Evolutionary conservation across 768 basidiomycete genomes (phyloP), one percentile per base, ranked within the genome.

Genomic region (Leccinum subgranulosum): DNA sequence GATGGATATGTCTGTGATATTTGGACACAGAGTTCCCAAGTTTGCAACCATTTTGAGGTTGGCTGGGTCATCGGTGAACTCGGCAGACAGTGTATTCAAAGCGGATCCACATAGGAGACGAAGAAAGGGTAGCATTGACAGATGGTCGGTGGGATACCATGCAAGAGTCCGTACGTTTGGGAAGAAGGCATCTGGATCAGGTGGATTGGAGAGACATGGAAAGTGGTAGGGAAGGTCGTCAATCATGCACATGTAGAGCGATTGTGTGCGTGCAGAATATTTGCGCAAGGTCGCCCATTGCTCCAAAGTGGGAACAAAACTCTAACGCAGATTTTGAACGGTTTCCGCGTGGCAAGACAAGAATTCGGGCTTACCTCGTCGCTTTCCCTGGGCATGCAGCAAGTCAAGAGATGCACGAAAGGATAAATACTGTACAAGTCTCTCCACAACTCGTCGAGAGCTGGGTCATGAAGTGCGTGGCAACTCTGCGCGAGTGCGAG

Each of bases 391-490:
- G 46, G n/a, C 23, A 11, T 33, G 8, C 2, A 14, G 6, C 52
- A 48, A 3, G 49, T 17, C 28, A 69, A 27, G 43, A 69, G 66
- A 27, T 54, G 55, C 23, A 67, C 14, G 23, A 70, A 61, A 8
- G 68, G 68, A 31, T 60, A 46, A 0, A 69, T 49, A 9, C 51
- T 67, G 49, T 57, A 71, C 45, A 70, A 23, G 28, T 63, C 53
- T 33, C 52, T 54, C 70, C 68, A 69, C 2, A 72, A 21, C 36
- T 65, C 63, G 45, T 70, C 67, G 4, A 69, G 53, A 39, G 70
- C 68, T 31, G 60, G 61, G 36, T 67, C 61, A 6, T 53, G 53
- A 49, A 69, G 56, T 3, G 61, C 58, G 33, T 41, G 63, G 51
- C 68, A 69, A n/a, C 70, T 65, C 3, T 63, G 61, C 3, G 68